Evolutionary conservation across 2,329 filamentous ascomycete genomes (phyloP).

Genomic region (Botryotinia globosa): DNA sequence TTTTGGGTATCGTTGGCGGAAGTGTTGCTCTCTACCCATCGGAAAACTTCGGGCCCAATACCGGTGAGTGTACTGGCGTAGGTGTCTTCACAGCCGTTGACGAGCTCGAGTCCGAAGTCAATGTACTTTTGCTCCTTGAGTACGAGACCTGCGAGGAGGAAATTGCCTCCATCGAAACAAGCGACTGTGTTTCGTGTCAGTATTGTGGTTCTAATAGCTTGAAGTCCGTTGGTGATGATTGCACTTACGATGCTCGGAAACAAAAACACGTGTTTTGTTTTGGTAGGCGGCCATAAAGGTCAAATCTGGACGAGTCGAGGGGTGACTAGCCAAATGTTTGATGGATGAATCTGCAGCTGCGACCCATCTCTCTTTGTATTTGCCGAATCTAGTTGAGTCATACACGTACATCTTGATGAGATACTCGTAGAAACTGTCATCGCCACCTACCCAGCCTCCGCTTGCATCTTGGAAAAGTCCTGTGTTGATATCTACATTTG

Average conservation of each 20-base stretch:
- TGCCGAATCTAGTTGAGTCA: constrained; percentile 59
- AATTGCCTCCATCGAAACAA: constrained; percentile 82
- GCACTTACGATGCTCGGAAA: constrained; percentile 45
- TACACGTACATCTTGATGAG: constrained; percentile 90
- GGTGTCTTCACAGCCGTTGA: constrained; percentile 70
- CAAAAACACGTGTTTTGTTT: constrained; percentile 44
- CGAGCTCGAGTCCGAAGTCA: constrained; percentile 69
- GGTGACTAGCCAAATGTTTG: constrained; percentile 65
- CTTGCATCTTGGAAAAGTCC: constrained; percentile 64
- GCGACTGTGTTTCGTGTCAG: constrained; percentile 50
- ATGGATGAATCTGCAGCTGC: constrained; percentile 74
- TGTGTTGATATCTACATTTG: constrained; percentile 59
- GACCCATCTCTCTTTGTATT: constrained; percentile 73
- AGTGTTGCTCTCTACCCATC: constrained; percentile 52
- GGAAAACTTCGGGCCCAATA: constrained; percentile 70
- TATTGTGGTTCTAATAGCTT: background rate
- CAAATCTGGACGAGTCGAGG: constrained; percentile 62
- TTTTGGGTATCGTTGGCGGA: constrained; percentile 43
- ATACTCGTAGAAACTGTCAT: constrained; percentile 85
- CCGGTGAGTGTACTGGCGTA: constrained; percentile 66
- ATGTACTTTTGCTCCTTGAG: constrained; percentile 65
- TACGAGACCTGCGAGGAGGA: constrained; percentile 75
- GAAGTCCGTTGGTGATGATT: too few species aligned
- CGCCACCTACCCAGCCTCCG: constrained; percentile 75
- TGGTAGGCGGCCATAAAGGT: constrained; percentile 66